Base-by-base conservation (phyloP, 768 basidiomycete genomes). In the Trametes gibbosa region DNA sequence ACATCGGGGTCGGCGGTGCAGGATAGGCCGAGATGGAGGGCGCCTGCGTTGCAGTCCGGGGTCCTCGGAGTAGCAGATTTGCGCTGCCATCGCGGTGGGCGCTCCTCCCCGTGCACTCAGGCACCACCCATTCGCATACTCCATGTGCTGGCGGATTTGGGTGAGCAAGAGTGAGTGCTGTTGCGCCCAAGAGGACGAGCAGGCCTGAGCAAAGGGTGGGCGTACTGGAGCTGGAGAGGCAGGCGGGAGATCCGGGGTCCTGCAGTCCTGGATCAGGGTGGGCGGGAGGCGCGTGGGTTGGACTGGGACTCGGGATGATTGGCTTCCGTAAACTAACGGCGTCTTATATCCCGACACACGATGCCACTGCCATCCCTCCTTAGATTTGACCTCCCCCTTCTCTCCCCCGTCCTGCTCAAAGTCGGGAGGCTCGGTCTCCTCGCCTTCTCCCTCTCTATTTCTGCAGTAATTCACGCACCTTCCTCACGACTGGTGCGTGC, bases 341-440 rank as follows among this genome's bases (percentile, higher is more conserved):
- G 42, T 48, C 51, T 59, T 59, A 59, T 59, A 59, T 53, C 45
- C 43, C 54, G 21, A 37, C 55, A 27, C 37, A 13, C 17, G 37
- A 13, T 13, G 10, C 27, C 34, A 45, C 41, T 59, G 50, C 50
- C 50, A 35, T 39, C 10, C 51, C 46, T 23, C 52, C 46, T 35
- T 51, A 53, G 58, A 23, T 35, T n/a, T n/a, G n/a, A n/a, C 32
- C 39, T 49, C 23, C 58, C 53, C 58, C 58, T 41, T 43, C 47
- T 34, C 46, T 42, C 47, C 58, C 46, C 19, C 45, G 40, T 34
- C 46, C 51, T 10, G 25, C 39, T 49, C 58, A 51, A 47, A 19
- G 27, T 13, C 46, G 21, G 50, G 43, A 41, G 58, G 51, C 39
- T 21, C 21, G 12, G 35, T 55, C 24, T n/a, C 21, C 41, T 50